phyloP scores from a whole-genome alignment of 441 rosid genomes.

The Daphne laureola region DNA sequence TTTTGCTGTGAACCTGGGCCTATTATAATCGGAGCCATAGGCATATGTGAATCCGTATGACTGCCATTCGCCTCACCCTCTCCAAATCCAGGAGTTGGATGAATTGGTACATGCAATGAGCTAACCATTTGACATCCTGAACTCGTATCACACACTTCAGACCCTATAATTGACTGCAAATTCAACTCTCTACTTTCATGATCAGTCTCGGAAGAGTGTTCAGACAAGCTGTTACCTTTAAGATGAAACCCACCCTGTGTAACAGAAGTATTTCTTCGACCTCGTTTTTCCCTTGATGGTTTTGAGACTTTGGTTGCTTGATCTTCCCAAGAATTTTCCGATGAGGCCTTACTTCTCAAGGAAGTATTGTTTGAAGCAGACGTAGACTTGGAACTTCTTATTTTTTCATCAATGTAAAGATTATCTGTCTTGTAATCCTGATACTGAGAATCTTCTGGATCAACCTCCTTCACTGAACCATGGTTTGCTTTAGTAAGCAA shows the following conservation, averaged over 20 bases:
- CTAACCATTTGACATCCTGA: not conserved
- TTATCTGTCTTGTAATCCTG: conserved; percentile 9
- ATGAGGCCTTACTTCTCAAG: not conserved
- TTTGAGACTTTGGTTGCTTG: conserved; percentile 6
- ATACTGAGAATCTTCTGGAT: conserved; percentile 2
- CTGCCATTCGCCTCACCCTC: not conserved
- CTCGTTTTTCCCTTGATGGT: conserved; percentile 7
- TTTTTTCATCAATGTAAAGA: not conserved
- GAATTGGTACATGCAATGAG: conserved; percentile 6
- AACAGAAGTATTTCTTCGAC: conserved; percentile 7
- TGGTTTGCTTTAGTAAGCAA: conserved; percentile 1
- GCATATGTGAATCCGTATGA: not conserved
- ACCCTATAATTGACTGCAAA: conserved; percentile 7
- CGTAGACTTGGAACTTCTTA: conserved; percentile 4
- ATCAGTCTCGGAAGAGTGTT: conserved; percentile 10
- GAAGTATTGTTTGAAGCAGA: conserved; percentile 9
- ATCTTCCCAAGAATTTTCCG: conserved; percentile 10
- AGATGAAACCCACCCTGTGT: conserved; percentile 1
- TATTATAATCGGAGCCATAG: conserved; percentile 5
- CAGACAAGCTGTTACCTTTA: not conserved
- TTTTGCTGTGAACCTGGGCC: conserved; percentile 9
- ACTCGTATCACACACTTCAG: conserved; percentile 5
- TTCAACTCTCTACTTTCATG: conserved; percentile 7
- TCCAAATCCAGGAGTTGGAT: conserved; percentile 7
- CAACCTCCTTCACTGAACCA: conserved; percentile 2